Evolutionary conservation across 2,329 filamentous ascomycete genomes (phyloP), one percentile per base, ranked within the genome.

Genomic region (Talaromyces islandicus): DNA sequence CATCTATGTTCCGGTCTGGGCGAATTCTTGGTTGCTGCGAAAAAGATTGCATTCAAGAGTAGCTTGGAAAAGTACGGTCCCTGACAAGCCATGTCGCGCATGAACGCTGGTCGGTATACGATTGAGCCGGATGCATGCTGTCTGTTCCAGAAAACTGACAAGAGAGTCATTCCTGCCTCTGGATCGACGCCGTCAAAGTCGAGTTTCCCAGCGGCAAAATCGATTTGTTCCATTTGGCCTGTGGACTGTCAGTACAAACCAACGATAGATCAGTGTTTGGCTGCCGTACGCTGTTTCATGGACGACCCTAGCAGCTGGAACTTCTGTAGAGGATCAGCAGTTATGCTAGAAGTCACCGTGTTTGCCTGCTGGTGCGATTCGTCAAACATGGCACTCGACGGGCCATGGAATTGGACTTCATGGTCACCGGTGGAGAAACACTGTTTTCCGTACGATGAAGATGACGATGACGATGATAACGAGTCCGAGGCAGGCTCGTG

Each of bases 181-280:
- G 81, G 77, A 50, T 82, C 78, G 1, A 84, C 74, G 0, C 80
- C 82, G 64, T 85, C 82, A 67, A 85, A 84, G 65, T 85, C 81
- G 2, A 84, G 76, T 56, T 75, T 77, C 1, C 74, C 75, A 3
- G 73, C 70, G 1, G 75, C 70, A 43, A 78, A 73, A 62, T 83
- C 79, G 58, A 83, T 69, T 0, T 74, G 72, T 59, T 84, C 82
- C 10, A 83, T 68, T 60, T 84, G 82, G 64, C 80, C 69, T 71
- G 35, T 57, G 52, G 24, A 9, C 30, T 52, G 21, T 32, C 53
- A 11, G 21, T 54, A 25, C 2, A 25, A 56, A n/a, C 11, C 14
- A 24, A 3, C 4, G 29, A 17, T 11, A 19, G 3, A 3, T 1
- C 7, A 7, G 17, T 27, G 32, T 32, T 29, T 27, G 7, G 9